Evolutionary conservation across 208 protist genomes (phyloP).

Genomic region (Leishmania tropica): DNA sequence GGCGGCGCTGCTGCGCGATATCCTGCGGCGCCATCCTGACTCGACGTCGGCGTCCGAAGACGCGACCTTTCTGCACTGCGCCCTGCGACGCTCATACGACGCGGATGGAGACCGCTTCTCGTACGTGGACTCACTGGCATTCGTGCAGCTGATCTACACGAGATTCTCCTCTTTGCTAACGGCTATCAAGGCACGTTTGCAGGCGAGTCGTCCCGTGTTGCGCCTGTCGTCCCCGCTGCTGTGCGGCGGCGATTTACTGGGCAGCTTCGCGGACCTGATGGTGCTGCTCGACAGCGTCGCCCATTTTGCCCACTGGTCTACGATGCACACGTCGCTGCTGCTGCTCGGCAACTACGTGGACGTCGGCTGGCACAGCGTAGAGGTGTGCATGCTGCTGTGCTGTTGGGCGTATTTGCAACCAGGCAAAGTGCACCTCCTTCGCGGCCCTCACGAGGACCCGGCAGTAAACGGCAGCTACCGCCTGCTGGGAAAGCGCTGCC

Average conservation of each 20-base stretch:
- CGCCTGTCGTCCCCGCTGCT: slow-evolving; percentile 50
- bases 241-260: slow-evolving; percentile 76
- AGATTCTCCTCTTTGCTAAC: slow-evolving; percentile 14
- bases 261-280: slow-evolving; percentile 71
- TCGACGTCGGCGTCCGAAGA: background rate
- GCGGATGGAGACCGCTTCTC: slow-evolving; percentile 15
- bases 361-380: slow-evolving; percentile 81
- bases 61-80: slow-evolving; percentile 26
- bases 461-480: slow-evolving; percentile 69
- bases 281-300: slow-evolving; percentile 42
- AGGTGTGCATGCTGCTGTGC: slow-evolving; percentile 77
- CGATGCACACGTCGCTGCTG: slow-evolving; percentile 74
- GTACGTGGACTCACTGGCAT: slow-evolving; percentile 10
- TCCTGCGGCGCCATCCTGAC: slow-evolving; percentile 4
- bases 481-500: slow-evolving; percentile 48
- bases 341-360: slow-evolving; percentile 98
- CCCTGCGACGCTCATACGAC: slow-evolving; percentile 27
- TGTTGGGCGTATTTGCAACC: slow-evolving; percentile 69
- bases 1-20: background rate
- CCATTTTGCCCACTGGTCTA: slow-evolving; percentile 54
- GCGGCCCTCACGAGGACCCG: slow-evolving; percentile 88
- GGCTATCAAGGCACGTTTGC: slow-evolving; percentile 7
- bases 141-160: slow-evolving; percentile 9
- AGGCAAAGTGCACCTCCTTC: slow-evolving; percentile 73
- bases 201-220: slow-evolving; percentile 31